A percentile compares a stretch with the other conserved stretches of the same genome.
Conservation (phyloP, 75 land plant genomes). For the Chamaecyparis obtusa region DNA sequence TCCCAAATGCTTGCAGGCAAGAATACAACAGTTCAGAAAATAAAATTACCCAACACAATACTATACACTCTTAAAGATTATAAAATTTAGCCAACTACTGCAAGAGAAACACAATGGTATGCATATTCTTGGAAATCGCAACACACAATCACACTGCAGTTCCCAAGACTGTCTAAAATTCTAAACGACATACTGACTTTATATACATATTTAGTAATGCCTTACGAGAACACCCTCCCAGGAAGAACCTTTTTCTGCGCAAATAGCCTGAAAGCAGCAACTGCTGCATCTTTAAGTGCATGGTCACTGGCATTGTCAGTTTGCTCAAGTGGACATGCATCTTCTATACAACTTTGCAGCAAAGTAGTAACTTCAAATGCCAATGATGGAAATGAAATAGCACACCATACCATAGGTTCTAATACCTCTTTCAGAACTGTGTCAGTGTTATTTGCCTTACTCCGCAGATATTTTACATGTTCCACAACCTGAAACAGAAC, state of each 20-base stretch:
- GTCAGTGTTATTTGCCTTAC: conserved; percentile 17
- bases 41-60: neutral
- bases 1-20: neutral
- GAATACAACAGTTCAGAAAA: neutral
- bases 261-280: conserved; percentile 34
- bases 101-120: neutral
- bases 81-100: neutral
- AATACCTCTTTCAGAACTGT: conserved; percentile 22
- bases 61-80: neutral
- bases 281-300: conserved; percentile 22
- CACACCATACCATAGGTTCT: conserved; percentile 24
- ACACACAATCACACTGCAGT: neutral
- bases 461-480: conserved; percentile 27
- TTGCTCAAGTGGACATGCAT: conserved; percentile 14
- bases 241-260: conserved; percentile 28
- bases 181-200: neutral
- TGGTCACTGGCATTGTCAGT: conserved; percentile 20
- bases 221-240: conserved; percentile 15
- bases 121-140: neutral
- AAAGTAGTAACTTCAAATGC: conserved; percentile 24
- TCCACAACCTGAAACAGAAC: conserved; percentile 21
- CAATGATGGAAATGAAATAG: conserved; percentile 28
- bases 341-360: conserved; percentile 31
- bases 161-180: neutral
- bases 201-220: neutral